Evolutionary conservation across 2,329 filamentous ascomycete species (phyloP).

Genomic region (Scedosporium aurantiacum): DNA sequence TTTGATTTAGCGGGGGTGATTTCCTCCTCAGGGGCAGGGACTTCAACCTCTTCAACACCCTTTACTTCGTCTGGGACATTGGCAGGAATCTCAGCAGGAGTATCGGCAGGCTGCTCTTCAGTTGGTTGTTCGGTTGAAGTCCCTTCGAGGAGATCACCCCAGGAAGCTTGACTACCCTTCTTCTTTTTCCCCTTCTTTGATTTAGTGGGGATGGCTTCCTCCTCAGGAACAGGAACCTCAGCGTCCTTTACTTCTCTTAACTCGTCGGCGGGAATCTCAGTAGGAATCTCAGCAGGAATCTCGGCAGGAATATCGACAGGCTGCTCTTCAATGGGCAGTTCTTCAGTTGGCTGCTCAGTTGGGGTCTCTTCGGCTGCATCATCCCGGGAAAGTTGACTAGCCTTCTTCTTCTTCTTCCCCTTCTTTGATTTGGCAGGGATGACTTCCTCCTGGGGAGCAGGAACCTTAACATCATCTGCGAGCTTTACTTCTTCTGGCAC

Average conservation of each 20-base stretch:
- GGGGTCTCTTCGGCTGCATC: background rate
- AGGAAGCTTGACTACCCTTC: constrained; percentile 5
- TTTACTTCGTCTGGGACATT: constrained; percentile 7
- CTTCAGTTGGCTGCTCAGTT: background rate
- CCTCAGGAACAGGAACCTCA: background rate
- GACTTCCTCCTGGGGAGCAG: background rate
- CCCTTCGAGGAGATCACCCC: background rate
- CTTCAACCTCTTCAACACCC: constrained; percentile 2
- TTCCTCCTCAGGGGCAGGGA: background rate
- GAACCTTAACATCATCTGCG: background rate
- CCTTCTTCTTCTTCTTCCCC: constrained; percentile 16
- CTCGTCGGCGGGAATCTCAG: background rate
- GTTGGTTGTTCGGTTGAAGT: background rate
- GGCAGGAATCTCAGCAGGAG: background rate
- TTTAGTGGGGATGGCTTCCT: background rate
- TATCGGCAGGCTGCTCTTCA: constrained; percentile 5
- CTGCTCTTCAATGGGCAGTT: background rate
- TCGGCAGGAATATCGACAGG: background rate
- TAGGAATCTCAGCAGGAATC: no score
- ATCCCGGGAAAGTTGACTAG: constrained; percentile 1
- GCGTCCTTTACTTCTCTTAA: background rate
- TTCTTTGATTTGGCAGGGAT: constrained; percentile 8
- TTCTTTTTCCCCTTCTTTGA: no score
- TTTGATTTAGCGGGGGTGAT: constrained; percentile 7
- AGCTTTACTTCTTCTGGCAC: background rate